Base-by-base conservation (phyloP, 1,284 basidiomycete species). In the Mycosarcoma maydis region DNA sequence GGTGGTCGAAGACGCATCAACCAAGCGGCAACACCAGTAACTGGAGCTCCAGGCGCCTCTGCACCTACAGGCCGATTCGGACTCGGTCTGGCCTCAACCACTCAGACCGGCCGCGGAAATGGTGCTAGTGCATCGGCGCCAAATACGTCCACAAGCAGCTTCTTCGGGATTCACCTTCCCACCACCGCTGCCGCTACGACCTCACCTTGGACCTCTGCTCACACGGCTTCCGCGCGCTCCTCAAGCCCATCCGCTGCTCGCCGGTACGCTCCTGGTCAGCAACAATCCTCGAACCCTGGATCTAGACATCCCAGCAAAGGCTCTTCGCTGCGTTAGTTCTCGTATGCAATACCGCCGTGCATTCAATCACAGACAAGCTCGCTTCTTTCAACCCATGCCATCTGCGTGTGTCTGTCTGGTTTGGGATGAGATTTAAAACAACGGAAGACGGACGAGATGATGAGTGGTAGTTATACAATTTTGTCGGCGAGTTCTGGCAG, bases 401-500 rank as follows among this genome's bases (percentile, higher is more conserved):
- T n/a, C n/a, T 16, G 8, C 17, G 24, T 6, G 23, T 37, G 17
- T 36, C 32, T 34, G 32, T 34, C 16, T 20, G 6, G 42, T 22
- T 23, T 14, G 27, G 11, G 29, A 8, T 14, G 6, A 19, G 9
- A 43, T 34, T 34, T 6, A 16, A 16, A 6, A 34, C 14, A n/a
- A 16, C 7, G 26, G 7, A n/a, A 4, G n/a, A 11, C 6, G 23
- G n/a, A 34, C 22, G 29, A 19, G 23, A 27, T 6, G 22, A 19
- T 13, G 10, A 23, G 36, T 26, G n/a, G 43, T 33, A 22, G n/a
- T 56, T 65, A 77, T 54, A 77, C 75, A 53, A 75, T 74, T 50
- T 59, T 68, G 40, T 69, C 66, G n/a, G 67, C 54, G 27, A 77
- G 67, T 47, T 73, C 60, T 46, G 75, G 75, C 13, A 77, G 51